Evolutionary conservation across 2,329 filamentous ascomycete species (phyloP).

Genomic region (Phyllosticta capitalensis): DNA sequence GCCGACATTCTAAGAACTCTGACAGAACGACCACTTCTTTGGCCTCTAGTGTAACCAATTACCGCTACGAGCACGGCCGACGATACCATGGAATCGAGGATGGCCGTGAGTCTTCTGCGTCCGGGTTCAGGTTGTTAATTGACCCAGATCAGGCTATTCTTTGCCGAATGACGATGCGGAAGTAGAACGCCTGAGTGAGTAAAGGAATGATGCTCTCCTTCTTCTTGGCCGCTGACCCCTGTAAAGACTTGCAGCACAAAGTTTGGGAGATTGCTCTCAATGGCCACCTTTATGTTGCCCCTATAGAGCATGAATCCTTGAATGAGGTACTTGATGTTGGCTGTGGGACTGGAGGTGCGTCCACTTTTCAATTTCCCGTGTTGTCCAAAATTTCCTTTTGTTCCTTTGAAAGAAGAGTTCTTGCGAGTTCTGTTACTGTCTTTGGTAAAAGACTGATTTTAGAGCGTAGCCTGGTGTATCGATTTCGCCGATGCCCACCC

Average conservation of each 20-base stretch:
- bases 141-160: constrained; percentile 14
- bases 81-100: constrained; percentile 12
- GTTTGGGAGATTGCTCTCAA: constrained; percentile 19
- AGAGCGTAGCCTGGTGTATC: constrained; percentile 9
- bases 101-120: constrained; percentile 1
- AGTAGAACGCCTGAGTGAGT: constrained; percentile 14
- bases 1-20: not conserved
- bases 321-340: constrained; percentile 17
- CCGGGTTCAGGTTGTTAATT: not conserved
- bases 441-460: not conserved
- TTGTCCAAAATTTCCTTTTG: not conserved
- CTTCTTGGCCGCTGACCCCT: not conserved
- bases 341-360: constrained; percentile 16
- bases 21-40: constrained; percentile 11
- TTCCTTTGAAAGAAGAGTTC: not conserved
- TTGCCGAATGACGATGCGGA: constrained; percentile 20
- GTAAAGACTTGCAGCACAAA: constrained; percentile 17
- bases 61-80: constrained; percentile 9
- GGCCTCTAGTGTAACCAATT: constrained; percentile 8
- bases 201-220: not conserved
- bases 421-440: not conserved
- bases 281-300: constrained; percentile 14
- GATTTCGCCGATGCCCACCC: constrained; percentile 17
- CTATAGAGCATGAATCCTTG: constrained; percentile 13
- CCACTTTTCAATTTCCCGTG: not conserved